Evolutionary conservation across 2,329 filamentous ascomycete species (phyloP).

Genomic region (Stachybotrys chartarum): DNA sequence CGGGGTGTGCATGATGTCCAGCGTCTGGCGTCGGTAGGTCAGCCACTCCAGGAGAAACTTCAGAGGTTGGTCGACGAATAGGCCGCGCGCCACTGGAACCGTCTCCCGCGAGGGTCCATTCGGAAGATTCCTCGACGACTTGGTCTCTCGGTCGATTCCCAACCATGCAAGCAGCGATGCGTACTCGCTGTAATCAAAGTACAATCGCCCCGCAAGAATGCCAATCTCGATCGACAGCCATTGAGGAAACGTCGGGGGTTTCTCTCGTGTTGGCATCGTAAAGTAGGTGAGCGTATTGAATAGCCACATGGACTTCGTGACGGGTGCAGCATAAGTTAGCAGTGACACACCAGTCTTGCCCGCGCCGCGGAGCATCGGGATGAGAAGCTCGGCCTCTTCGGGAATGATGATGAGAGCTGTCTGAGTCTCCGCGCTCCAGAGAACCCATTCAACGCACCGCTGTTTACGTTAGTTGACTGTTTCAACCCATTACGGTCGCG

Average conservation of each 20-base stretch:
- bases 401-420: conserved; percentile 52
- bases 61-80: conserved; percentile 18
- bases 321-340: conserved; percentile 51
- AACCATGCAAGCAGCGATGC: conserved; percentile 21
- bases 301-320: conserved; percentile 51
- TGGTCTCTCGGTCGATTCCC: conserved; percentile 6
- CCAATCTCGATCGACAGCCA: conserved; percentile 55
- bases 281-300: conserved; percentile 51
- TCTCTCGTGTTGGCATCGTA: conserved; percentile 38
- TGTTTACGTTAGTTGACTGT: conserved; percentile 14
- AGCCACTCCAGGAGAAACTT: conserved; percentile 51
- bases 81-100: neutral
- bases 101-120: neutral
- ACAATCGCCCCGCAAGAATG: conserved; percentile 52
- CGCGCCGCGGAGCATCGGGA: conserved; percentile 32
- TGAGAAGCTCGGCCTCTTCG: conserved; percentile 53
- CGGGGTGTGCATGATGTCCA: conserved; percentile 50
- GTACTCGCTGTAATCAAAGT: conserved; percentile 46
- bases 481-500: conserved; percentile 4
- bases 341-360: conserved; percentile 29
- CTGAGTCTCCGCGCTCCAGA: conserved; percentile 42
- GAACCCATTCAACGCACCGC: conserved; percentile 52
- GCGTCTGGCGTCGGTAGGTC: conserved; percentile 40
- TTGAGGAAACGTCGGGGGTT: conserved; percentile 30
- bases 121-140: neutral